Evolutionary conservation across 2,329 filamentous ascomycete genomes (phyloP).

Genomic region (Apiospora koreana): DNA sequence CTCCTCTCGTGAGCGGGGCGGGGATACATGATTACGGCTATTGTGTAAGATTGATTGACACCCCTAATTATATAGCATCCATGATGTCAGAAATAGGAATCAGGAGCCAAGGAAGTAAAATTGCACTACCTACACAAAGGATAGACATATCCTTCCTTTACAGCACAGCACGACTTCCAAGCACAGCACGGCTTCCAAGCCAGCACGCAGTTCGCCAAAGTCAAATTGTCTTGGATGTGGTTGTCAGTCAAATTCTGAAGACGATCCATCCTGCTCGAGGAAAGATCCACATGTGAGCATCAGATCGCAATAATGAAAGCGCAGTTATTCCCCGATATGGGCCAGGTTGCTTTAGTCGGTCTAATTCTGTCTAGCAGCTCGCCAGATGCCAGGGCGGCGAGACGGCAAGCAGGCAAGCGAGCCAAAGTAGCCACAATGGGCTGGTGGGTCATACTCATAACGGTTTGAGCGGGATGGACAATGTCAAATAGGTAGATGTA

Average conservation of each 20-base stretch:
- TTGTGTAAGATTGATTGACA: neutral
- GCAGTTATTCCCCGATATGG: too few relatives aligned
- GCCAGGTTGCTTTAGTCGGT: neutral
- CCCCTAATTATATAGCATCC: neutral
- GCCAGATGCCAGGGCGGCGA: neutral
- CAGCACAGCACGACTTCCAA: too few relatives aligned
- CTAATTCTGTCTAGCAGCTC: neutral
- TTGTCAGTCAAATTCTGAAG: neutral
- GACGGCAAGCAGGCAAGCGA: neutral
- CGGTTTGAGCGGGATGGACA: constrained; percentile 7
- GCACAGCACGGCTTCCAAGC: too few relatives aligned
- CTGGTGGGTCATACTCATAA: neutral
- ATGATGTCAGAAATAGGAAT: neutral
- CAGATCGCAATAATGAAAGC: neutral
- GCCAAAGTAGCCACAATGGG: neutral
- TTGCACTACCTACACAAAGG: neutral
- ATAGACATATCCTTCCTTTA: neutral
- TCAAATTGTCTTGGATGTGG: too few relatives aligned
- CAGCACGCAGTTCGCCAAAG: neutral
- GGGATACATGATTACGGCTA: neutral
- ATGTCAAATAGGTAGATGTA: neutral
- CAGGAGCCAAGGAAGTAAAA: neutral
- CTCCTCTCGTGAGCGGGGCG: neutral
- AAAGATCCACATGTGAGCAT: neutral
- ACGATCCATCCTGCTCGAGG: neutral